These are phyloP conservation scores for Tylopilus sp. DNA, from an alignment of 1,284 basidiomycete species.

Conservation along the genomic window DNA sequence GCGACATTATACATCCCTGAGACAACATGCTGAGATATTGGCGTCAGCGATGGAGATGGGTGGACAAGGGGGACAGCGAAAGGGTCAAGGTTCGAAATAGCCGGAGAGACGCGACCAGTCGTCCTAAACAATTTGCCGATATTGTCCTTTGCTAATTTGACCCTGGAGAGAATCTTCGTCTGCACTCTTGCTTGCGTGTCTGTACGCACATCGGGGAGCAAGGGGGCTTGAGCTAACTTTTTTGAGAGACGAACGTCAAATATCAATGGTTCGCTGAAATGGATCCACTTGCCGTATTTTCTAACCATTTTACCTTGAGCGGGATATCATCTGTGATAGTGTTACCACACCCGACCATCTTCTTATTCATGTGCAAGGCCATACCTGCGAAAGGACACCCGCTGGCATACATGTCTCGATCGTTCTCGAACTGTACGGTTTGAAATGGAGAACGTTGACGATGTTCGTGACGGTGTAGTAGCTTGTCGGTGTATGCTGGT, in stretches of 20 bases:
- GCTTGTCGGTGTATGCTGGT: neutral
- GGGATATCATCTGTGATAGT: neutral
- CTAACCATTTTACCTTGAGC: neutral
- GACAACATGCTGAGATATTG: neutral
- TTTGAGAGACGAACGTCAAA: neutral
- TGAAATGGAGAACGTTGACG: neutral
- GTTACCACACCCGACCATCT: neutral
- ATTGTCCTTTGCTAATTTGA: constrained; percentile 10
- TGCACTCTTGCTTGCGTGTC: constrained; percentile 3
- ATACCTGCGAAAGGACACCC: neutral
- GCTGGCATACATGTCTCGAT: neutral
- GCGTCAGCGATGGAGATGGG: neutral
- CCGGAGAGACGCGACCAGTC: neutral
- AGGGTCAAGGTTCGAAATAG: neutral
- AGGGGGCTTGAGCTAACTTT: constrained; percentile 1
- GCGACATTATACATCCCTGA: neutral
- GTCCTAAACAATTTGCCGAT: constrained; percentile 10
- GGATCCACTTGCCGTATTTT: constrained; percentile 1
- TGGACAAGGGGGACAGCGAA: neutral
- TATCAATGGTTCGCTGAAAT: neutral
- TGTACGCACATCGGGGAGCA: neutral
- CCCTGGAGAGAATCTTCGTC: constrained; percentile 6
- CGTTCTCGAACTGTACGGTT: neutral
- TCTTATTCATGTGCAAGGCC: neutral
- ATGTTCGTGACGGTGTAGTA: constrained; percentile 1